These are phyloP conservation scores for Aurifilum marmelostoma DNA, from an alignment of 2,329 filamentous ascomycete genomes.

Conservation along the genomic window DNA sequence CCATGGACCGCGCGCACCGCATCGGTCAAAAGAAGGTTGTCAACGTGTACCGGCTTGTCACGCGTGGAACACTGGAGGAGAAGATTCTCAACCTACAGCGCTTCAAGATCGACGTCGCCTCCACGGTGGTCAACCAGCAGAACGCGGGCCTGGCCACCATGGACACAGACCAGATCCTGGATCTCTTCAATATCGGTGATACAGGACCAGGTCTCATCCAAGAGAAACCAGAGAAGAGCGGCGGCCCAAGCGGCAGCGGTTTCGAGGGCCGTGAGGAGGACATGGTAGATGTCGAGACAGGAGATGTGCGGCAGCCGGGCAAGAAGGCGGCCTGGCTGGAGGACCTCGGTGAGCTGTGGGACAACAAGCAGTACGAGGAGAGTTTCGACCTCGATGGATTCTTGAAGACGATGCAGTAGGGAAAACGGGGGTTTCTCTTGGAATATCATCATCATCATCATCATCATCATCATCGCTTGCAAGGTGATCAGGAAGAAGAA, in stretches of 20 bases:
- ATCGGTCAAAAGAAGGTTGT: constrained; percentile 99
- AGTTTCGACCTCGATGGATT: constrained; percentile 97
- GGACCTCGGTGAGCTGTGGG: constrained; percentile 94
- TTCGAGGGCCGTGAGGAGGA: constrained; percentile 73
- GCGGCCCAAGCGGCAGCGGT: constrained; percentile 55
- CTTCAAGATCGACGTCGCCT: constrained; percentile 99
- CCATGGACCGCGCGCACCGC: constrained; percentile 97
- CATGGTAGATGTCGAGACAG: constrained; percentile 90
- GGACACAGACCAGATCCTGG: constrained; percentile 98
- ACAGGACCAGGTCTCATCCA: constrained; percentile 68
- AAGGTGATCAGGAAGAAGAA: background rate
- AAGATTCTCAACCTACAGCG: constrained; percentile 98
- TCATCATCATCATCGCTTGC: background rate
- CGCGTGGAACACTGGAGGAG: constrained; percentile 92
- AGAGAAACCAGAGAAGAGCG: constrained; percentile 52
- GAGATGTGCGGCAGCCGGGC: constrained; percentile 89
- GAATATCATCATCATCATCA: too few species aligned
- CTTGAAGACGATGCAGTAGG: constrained; percentile 83
- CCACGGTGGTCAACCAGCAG: constrained; percentile 97
- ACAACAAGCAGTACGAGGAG: constrained; percentile 96
- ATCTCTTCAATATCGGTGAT: constrained; percentile 91
- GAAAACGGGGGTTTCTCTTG: too few species aligned
- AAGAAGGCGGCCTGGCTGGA: constrained; percentile 93
- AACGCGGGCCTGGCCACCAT: constrained; percentile 93
- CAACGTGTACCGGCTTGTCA: constrained; percentile 97